Evolutionary conservation across 2,329 filamentous ascomycete genomes (phyloP).

Genomic region (Coniella vitis): DNA sequence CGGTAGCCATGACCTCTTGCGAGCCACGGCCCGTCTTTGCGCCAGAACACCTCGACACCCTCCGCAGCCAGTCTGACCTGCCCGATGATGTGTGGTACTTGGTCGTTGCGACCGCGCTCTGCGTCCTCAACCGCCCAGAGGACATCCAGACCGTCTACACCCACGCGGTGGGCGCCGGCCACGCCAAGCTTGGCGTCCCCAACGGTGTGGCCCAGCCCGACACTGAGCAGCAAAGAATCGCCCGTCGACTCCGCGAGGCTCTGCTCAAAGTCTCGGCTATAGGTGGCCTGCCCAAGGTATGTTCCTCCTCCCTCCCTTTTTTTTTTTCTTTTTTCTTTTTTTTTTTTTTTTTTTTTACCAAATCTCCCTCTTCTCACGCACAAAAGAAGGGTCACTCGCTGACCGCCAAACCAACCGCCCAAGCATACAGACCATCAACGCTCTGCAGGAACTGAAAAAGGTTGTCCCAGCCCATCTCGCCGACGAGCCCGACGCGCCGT

Average conservation of each 20-base stretch:
- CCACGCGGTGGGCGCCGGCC: slow-evolving; percentile 31
- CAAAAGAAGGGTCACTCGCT: slow-evolving; percentile 11
- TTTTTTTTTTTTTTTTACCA: neutral
- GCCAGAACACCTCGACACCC: slow-evolving; percentile 32
- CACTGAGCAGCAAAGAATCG: slow-evolving; percentile 35
- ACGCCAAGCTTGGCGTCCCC: slow-evolving; percentile 16
- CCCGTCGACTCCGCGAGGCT: slow-evolving; percentile 40
- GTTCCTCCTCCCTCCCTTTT: neutral
- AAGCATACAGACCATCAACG: slow-evolving; percentile 36
- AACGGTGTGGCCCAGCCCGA: slow-evolving; percentile 4
- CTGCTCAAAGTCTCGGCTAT: slow-evolving; percentile 42
- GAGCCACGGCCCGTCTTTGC: slow-evolving; percentile 27
- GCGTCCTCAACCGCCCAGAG: slow-evolving; percentile 41
- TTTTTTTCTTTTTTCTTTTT: neutral
- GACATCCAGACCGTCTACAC: slow-evolving; percentile 39
- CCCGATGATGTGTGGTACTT: slow-evolving; percentile 43
- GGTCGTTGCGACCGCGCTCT: slow-evolving; percentile 37
- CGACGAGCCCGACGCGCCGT: slow-evolving; percentile 27
- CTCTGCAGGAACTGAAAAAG: slow-evolving; percentile 36
- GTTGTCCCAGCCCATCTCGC: slow-evolving; percentile 35
- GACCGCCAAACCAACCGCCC: slow-evolving; percentile 20
- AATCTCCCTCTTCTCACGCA: no score
- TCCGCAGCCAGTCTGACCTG: slow-evolving; percentile 34
- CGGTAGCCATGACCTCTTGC: slow-evolving; percentile 12
- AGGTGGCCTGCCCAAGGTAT: slow-evolving; percentile 43